Percentiles rank a stretch among this genome's conserved stretches.
Evolutionary conservation across 2,329 filamentous ascomycete genomes (phyloP).

Genomic region (Purpureocillium takamizusanense): DNA sequence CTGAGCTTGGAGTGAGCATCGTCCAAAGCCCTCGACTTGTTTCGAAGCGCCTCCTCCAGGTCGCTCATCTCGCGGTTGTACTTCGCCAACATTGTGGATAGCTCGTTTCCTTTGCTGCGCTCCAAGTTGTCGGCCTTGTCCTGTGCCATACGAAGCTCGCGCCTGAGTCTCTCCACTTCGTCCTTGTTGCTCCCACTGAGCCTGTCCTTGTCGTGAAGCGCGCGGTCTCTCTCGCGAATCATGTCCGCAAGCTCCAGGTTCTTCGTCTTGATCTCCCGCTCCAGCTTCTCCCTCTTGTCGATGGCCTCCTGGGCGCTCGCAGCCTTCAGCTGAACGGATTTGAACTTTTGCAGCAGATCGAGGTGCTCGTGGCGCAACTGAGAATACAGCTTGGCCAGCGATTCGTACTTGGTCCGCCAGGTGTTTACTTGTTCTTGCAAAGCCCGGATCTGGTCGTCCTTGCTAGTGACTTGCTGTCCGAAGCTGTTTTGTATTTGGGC

Average conservation of each 20-base stretch:
- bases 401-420: slow-evolving; percentile 95
- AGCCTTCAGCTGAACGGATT: slow-evolving; percentile 90
- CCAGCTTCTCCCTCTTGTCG: slow-evolving; percentile 85
- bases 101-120: slow-evolving; percentile 85
- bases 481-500: slow-evolving; percentile 73
- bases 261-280: slow-evolving; percentile 98
- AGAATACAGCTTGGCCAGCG: slow-evolving; percentile 91
- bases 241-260: slow-evolving; percentile 98
- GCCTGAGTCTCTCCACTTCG: slow-evolving; percentile 87
- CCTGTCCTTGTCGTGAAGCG: slow-evolving; percentile 86
- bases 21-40: slow-evolving; percentile 80
- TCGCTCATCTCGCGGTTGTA: slow-evolving; percentile 97
- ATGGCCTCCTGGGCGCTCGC: slow-evolving; percentile 96
- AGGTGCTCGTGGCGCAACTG: slow-evolving; percentile 92
- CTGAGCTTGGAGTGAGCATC: slow-evolving; percentile 70
- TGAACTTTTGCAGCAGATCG: slow-evolving; percentile 91
- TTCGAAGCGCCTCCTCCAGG: slow-evolving; percentile 82
- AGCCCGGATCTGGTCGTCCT: slow-evolving; percentile 87
- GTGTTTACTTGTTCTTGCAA: slow-evolving; percentile 97
- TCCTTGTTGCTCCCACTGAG: slow-evolving; percentile 81
- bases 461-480: slow-evolving; percentile 76
- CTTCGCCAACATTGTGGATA: slow-evolving; percentile 88
- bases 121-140: slow-evolving; percentile 90
- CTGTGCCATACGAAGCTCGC: slow-evolving; percentile 83
- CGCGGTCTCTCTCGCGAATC: slow-evolving; percentile 93